These are phyloP conservation scores for Casuarina cunninghamiana DNA, from an alignment of 306 rosid species.

Conservation along the genomic window DNA sequence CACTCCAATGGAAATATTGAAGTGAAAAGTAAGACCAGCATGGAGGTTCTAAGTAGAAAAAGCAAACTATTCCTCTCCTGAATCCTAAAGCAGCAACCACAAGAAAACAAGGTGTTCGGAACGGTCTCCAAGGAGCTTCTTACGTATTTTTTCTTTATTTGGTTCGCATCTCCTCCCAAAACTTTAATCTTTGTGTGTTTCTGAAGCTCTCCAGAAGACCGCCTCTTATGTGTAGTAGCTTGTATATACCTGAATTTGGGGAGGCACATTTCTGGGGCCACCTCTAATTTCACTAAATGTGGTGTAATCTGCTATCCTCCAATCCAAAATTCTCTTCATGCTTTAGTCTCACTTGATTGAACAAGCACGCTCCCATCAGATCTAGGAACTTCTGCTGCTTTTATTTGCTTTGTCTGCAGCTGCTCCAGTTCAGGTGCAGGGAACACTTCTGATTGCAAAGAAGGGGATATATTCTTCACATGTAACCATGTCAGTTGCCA, in stretches of 20 bases:
- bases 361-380: conserved; percentile 44
- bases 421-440: conserved; percentile 71
- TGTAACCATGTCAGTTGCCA: conserved; percentile 98
- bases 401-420: conserved; percentile 41
- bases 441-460: conserved; percentile 84
- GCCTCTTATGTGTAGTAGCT: neutral
- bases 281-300: conserved; percentile 13
- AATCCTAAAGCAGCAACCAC: neutral
- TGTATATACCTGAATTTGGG: neutral
- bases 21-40: neutral
- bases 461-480: conserved; percentile 77
- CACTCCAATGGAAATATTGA: neutral
- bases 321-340: conserved; percentile 38
- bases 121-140: neutral
- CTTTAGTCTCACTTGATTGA: conserved; percentile 44
- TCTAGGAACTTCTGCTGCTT: conserved; percentile 36
- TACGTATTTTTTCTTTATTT: neutral
- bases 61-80: neutral
- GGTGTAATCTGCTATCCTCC: conserved; percentile 41
- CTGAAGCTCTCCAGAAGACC: neutral
- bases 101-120: neutral
- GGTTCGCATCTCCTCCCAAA: neutral
- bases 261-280: neutral
- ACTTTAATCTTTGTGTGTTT: neutral
- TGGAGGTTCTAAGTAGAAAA: too few relatives aligned